Base-by-base conservation (phyloP, 371 early-diverging fungal genomes). In the Mortierella sp. region DNA sequence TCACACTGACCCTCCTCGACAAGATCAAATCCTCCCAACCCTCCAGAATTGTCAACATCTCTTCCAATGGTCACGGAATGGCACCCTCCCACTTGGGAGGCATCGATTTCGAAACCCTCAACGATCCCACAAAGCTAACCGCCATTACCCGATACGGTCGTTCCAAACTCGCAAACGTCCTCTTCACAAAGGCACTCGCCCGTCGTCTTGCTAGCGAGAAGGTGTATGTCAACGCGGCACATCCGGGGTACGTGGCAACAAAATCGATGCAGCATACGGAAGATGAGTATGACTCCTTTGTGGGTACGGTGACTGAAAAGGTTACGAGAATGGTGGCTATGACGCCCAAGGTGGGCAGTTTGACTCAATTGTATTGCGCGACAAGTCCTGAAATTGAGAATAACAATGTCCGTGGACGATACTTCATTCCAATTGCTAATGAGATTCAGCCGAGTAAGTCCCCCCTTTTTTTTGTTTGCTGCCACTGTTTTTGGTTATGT, bases 131-230 rank as follows among this genome's bases (percentile, higher is more conserved):
- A 13, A 8, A 19, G 14, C 91, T 90, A 80, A 74, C 71, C 63
- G 26, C 57, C 16, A 55, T 55, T 38, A 48, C 58, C 9, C 89
- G 83, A 76, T 95, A 95, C 75, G 89, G 87, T 19, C 82, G 88
- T 13, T 88, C 91, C 28, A 95, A 95, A 84, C 88, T 95, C 34
- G 92, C 92, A 74, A 95, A 95, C 81, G 76, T 94, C 38, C 82
- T 93, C 26, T 94, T 92, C 80, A 81, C 94, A 26, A 87, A 80
- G 5, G 88, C 88, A 19, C 84, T 95, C 65, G 82, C 88, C 2
- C 84, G 88, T 77, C 89, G 74, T 58, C 82, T 92, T 8, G 57
- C 65, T 52, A 82, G 71, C 28, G 82, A 89, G 58, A 45, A 88
- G 34, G 87, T 95, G 3, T 90, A 90, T n/a, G 93, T 92, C 48